Conservation (phyloP, 768 basidiomycete species). For the Lanmaoa rubissima region DNA sequence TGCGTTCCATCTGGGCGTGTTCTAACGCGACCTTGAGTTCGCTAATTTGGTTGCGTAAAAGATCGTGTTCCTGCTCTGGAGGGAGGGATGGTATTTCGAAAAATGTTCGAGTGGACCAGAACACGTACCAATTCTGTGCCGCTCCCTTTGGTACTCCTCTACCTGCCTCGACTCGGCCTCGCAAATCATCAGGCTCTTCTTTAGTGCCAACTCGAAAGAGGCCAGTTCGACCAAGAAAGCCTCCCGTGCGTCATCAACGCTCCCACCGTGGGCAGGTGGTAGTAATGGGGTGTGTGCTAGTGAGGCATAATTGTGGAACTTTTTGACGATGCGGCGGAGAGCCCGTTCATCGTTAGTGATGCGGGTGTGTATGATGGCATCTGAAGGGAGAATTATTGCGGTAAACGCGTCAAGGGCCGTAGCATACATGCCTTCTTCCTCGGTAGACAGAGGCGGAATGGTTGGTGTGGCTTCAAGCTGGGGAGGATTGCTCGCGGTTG, state of each 20-base stretch:
- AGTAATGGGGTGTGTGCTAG: constrained; percentile 50
- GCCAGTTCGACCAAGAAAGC: constrained; percentile 77
- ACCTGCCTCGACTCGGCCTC: constrained; percentile 86
- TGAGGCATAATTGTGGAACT: constrained; percentile 71
- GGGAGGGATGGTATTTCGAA: neutral
- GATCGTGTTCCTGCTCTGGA: constrained; percentile 69
- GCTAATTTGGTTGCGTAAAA: constrained; percentile 66
- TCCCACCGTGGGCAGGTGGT: constrained; percentile 26
- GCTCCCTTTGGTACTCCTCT: constrained; percentile 76
- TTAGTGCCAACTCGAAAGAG: constrained; percentile 69
- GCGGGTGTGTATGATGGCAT: constrained; percentile 75
- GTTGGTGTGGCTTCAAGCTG: constrained; percentile 12
- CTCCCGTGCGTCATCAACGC: constrained; percentile 70
- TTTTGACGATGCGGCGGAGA: constrained; percentile 75
- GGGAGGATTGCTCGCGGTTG: neutral
- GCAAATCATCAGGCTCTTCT: constrained; percentile 80
- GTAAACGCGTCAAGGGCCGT: constrained; percentile 9
- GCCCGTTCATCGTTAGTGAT: constrained; percentile 83
- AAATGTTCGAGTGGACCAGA: neutral
- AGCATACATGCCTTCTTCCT: constrained; percentile 56
- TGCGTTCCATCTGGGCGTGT: constrained; percentile 72
- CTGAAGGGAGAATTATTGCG: constrained; percentile 37
- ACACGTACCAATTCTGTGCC: constrained; percentile 66
- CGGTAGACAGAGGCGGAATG: constrained; percentile 50
- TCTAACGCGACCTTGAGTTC: constrained; percentile 75